Conservation (phyloP, 1,284 basidiomycete species). For the Ceratobasidium sp. region DNA sequence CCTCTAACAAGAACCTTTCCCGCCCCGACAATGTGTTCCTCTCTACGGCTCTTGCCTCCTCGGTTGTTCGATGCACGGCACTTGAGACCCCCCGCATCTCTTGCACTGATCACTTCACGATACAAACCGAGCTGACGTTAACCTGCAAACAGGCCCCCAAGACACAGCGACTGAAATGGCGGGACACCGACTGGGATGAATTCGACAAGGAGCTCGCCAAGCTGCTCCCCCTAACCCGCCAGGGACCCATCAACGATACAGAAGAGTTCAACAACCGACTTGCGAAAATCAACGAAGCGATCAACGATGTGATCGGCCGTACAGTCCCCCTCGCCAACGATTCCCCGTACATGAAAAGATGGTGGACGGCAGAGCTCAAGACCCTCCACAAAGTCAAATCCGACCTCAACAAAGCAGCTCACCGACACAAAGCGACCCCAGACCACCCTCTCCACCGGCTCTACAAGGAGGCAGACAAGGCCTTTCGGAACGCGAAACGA, state of each 20-base stretch:
- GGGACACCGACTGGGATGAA: slow-evolving; percentile 43
- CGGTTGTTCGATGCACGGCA: neutral
- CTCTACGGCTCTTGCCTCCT: neutral
- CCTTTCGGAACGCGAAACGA: slow-evolving; percentile 16
- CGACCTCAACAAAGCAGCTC: slow-evolving; percentile 1
- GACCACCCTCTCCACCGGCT: slow-evolving; percentile 9
- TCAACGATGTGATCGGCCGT: slow-evolving; percentile 5
- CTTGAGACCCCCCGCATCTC: neutral
- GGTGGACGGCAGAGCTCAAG: slow-evolving; percentile 43
- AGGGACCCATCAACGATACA: neutral
- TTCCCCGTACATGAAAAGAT: slow-evolving; percentile 29
- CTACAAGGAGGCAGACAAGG: neutral
- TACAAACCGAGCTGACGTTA: neutral
- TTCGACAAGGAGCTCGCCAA: slow-evolving; percentile 28
- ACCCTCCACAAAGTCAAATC: neutral
- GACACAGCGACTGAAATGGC: neutral
- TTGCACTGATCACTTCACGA: slow-evolving; percentile 13
- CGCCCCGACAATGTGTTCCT: slow-evolving; percentile 29
- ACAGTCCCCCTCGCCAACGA: neutral
- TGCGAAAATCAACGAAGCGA: neutral
- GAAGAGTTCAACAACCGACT: slow-evolving; percentile 16
- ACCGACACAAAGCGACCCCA: neutral
- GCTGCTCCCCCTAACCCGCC: neutral
- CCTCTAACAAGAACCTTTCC: neutral
- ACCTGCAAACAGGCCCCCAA: neutral